phyloP scores from a whole-genome alignment of 2,329 filamentous ascomycete species.

The Pseudocercospora vitis region DNA sequence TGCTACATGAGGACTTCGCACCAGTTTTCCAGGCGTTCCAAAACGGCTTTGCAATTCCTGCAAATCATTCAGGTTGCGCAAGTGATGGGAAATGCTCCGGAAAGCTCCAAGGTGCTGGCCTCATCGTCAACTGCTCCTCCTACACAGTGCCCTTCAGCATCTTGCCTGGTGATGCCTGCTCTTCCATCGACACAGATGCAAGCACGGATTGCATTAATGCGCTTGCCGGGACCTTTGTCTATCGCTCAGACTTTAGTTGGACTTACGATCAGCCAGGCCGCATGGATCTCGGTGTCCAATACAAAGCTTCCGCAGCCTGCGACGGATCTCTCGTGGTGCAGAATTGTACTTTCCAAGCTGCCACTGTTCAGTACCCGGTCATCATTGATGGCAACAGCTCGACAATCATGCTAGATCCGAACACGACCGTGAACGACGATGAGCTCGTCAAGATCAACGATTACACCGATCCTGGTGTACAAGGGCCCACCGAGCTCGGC shows the following conservation, averaged over 20 bases:
- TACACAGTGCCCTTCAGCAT: background rate
- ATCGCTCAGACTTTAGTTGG: background rate
- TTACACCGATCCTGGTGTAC: background rate
- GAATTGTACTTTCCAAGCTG: constrained; percentile 15
- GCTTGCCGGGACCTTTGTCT: background rate
- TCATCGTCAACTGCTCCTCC: constrained; percentile 5
- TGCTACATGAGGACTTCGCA: constrained; percentile 4
- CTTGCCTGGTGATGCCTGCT: too few relatives aligned
- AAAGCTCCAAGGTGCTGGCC: constrained; percentile 5
- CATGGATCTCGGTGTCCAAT: constrained; percentile 7
- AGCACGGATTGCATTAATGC: constrained; percentile 5
- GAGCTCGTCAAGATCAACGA: background rate
- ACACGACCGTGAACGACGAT: constrained; percentile 9
- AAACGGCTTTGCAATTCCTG: background rate
- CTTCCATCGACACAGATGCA: background rate
- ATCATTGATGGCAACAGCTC: constrained; percentile 17
- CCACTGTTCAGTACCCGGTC: constrained; percentile 14
- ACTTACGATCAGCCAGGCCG: background rate
- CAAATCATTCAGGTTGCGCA: constrained; percentile 8
- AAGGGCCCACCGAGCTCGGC: constrained; percentile 1
- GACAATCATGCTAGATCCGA: constrained; percentile 12
- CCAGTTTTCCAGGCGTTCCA: constrained; percentile 13
- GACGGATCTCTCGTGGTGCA: constrained; percentile 7
- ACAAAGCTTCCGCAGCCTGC: constrained; percentile 9
- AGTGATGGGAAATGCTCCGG: constrained; percentile 9